Evolutionary conservation across 2,329 filamentous ascomycete genomes (phyloP).

Genomic region (Exserohilum turcica): DNA sequence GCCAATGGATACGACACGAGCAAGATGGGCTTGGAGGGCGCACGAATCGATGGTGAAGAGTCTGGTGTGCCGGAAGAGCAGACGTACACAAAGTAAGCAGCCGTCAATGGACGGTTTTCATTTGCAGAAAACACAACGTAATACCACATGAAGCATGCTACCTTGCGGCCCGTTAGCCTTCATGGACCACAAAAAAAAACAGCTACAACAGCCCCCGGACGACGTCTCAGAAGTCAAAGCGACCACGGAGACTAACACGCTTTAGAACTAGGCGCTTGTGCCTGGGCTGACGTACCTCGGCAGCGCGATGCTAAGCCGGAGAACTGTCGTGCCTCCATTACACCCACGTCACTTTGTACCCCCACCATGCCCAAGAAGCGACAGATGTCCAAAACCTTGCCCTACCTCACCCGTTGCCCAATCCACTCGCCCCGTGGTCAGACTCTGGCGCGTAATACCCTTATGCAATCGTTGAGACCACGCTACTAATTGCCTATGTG

Average conservation of each 20-base stretch:
- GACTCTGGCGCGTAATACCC: constrained; percentile 2
- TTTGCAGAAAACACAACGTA: background rate
- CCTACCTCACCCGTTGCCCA: constrained; percentile 4
- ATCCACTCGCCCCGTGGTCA: background rate
- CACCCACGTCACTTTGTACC: constrained; percentile 13
- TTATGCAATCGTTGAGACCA: constrained; percentile 5
- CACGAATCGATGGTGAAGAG: constrained; percentile 21
- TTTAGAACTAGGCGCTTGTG: constrained; percentile 2
- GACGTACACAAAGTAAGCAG: background rate
- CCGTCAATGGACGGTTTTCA: background rate
- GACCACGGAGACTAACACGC: background rate
- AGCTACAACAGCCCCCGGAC: too few relatives aligned
- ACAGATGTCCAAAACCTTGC: constrained; percentile 5
- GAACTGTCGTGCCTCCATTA: background rate
- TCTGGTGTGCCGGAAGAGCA: constrained; percentile 14
- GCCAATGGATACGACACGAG: constrained; percentile 76
- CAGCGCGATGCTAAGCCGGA: constrained; percentile 7
- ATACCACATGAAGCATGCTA: too few relatives aligned
- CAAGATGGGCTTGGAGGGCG: constrained; percentile 54
- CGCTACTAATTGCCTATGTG: background rate
- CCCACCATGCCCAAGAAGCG: constrained; percentile 8
- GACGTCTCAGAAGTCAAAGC: too few relatives aligned
- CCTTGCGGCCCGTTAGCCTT: background rate
- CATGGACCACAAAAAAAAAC: too few relatives aligned
- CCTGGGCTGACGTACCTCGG: constrained; percentile 4